A percentile compares a stretch with the other conserved stretches of the same genome.
Conservation (phyloP, 805 yeast species). For the Lipomyces spencermartinsiae region DNA sequence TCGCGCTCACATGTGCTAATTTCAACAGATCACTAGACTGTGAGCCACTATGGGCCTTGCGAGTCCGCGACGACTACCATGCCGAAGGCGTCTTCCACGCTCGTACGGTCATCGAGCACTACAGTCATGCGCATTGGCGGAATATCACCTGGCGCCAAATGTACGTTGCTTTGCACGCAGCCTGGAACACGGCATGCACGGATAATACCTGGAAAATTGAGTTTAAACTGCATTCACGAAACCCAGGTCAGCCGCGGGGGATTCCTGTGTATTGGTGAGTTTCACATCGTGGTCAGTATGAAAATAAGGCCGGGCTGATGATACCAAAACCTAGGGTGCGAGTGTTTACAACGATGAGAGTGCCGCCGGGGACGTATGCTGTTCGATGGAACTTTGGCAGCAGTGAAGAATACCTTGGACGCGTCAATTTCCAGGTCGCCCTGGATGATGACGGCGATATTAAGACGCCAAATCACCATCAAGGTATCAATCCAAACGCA, state of each 20-base stretch:
- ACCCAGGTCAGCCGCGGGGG: background rate
- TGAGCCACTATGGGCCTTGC: background rate
- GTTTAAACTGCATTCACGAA: background rate
- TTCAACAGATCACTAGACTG: background rate
- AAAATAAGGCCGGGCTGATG: background rate
- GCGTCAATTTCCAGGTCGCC: constrained; percentile 1
- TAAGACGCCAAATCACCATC: background rate
- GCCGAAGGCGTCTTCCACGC: constrained; percentile 4
- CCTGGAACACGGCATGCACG: background rate
- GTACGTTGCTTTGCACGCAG: background rate
- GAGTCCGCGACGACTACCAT: background rate
- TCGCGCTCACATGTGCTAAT: background rate
- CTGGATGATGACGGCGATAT: background rate
- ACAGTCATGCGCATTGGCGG: background rate
- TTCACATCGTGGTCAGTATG: background rate
- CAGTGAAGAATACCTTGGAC: constrained; percentile 14
- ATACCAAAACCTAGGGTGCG: constrained; percentile 8
- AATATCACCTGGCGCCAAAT: background rate
- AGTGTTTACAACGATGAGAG: constrained; percentile 11
- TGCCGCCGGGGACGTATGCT: constrained; percentile 19
- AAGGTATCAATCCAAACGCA: background rate
- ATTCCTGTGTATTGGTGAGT: background rate
- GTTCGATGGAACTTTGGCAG: constrained; percentile 5
- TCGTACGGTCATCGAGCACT: background rate
- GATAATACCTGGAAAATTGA: constrained; percentile 1